These are phyloP conservation scores for Fraxinus quadrangulata DNA, from an alignment of 257 asterid species.

Conservation along the genomic window DNA sequence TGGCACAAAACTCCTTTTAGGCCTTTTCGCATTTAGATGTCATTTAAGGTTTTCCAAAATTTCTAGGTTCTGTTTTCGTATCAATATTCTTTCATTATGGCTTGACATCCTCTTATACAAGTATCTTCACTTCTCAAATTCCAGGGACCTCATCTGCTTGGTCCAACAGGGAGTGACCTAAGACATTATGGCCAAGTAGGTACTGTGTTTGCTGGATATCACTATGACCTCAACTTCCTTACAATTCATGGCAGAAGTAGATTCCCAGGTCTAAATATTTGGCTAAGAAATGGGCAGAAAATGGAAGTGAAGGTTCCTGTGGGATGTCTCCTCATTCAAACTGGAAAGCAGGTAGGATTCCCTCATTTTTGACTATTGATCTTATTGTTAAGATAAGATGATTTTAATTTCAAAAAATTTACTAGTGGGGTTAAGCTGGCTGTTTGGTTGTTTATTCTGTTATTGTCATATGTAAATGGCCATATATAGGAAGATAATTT, in stretches of 20 bases:
- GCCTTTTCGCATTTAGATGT: neutral
- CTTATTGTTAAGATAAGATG: neutral
- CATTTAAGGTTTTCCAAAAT: slow-evolving; percentile 8
- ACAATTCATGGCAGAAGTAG: slow-evolving; percentile 98
- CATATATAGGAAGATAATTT: slow-evolving; percentile 2
- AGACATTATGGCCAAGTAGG: slow-evolving; percentile 72
- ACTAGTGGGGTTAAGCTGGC: slow-evolving; percentile 10
- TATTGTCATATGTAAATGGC: neutral
- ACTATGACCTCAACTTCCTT: slow-evolving; percentile 93
- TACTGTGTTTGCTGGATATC: slow-evolving; percentile 96
- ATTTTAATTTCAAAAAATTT: neutral
- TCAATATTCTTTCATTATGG: slow-evolving; percentile 25
- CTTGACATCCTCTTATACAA: slow-evolving; percentile 13
- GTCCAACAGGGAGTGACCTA: slow-evolving; percentile 97
- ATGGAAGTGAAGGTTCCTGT: slow-evolving; percentile 94
- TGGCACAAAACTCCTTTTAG: slow-evolving; percentile 9
- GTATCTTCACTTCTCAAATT: slow-evolving; percentile 25
- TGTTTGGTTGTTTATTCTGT: neutral
- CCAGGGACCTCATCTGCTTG: slow-evolving; percentile 97
- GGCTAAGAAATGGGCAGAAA: slow-evolving; percentile 90
- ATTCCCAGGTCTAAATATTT: slow-evolving; percentile 92
- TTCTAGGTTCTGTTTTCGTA: slow-evolving; percentile 6
- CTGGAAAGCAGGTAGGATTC: slow-evolving; percentile 86
- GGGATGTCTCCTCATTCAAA: slow-evolving; percentile 96
- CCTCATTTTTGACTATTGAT: slow-evolving; percentile 3